Conservation (phyloP, 805 yeast species). For the Candida boleticola region DNA sequence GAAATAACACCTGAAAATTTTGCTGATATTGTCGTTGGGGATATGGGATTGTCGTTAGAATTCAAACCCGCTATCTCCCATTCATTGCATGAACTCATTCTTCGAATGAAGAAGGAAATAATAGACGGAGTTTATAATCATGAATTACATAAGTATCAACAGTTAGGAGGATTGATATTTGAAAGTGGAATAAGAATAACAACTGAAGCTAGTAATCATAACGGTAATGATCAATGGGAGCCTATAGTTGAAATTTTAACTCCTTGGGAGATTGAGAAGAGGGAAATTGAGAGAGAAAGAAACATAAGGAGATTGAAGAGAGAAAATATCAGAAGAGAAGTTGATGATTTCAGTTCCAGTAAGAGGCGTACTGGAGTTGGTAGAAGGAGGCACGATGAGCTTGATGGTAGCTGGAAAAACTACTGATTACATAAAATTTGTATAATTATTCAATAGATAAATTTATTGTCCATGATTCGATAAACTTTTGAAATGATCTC, state of each 20-base stretch:
- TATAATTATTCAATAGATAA: too few species aligned
- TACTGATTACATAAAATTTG: too few species aligned
- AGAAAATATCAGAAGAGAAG: constrained; percentile 73
- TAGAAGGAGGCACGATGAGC: constrained; percentile 53
- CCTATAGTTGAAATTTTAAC: constrained; percentile 85
- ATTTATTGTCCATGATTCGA: too few species aligned
- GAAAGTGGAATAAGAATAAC: constrained; percentile 42
- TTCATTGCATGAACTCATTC: constrained; percentile 75
- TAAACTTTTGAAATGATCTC: too few species aligned
- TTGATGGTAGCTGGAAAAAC: constrained; percentile 31
- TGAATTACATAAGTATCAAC: constrained; percentile 43
- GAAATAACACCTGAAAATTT: constrained; percentile 76
- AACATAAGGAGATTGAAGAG: constrained; percentile 88
- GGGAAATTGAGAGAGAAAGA: constrained; percentile 94
- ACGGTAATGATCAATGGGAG: constrained; percentile 79
- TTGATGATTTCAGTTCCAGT: constrained; percentile 28
- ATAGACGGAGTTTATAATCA: constrained; percentile 53
- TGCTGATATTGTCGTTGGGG: constrained; percentile 78
- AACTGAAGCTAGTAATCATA: constrained; percentile 67
- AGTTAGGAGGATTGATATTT: constrained; percentile 40
- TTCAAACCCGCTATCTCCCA: constrained; percentile 88
- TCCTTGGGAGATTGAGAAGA: constrained; percentile 89
- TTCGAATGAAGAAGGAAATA: constrained; percentile 77
- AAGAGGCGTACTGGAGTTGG: constrained; percentile 39
- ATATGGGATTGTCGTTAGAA: constrained; percentile 80